These are phyloP conservation scores for Volvox carteri DNA, from an alignment of 163 green algal species.

Conservation along the genomic window DNA sequence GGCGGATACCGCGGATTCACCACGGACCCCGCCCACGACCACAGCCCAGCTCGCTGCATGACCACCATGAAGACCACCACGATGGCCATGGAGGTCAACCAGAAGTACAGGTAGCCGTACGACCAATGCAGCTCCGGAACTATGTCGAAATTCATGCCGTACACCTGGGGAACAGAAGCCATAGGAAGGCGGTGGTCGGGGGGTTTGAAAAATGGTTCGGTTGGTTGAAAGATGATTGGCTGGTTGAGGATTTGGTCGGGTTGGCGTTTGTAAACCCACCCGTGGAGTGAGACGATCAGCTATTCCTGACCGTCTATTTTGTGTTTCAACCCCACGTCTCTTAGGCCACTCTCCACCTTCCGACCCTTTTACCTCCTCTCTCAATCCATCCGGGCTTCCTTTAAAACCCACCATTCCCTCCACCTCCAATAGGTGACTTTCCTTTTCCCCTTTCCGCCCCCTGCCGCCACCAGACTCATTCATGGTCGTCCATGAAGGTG, in stretches of 20 bases:
- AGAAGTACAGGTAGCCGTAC: conserved; percentile 69
- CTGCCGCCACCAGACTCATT: too few species aligned
- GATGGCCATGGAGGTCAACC: conserved; percentile 5
- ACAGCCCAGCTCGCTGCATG: conserved; percentile 37
- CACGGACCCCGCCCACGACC: background rate
- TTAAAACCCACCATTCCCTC: too few species aligned
- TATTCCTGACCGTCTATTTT: background rate
- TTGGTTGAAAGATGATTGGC: too few species aligned
- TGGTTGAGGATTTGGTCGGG: background rate
- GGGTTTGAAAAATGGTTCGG: background rate
- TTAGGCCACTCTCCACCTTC: too few species aligned
- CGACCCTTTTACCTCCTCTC: too few species aligned
- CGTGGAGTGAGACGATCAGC: background rate
- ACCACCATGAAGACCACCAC: conserved; percentile 25
- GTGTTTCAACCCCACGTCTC: background rate
- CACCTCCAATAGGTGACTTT: too few species aligned
- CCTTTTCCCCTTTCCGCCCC: too few species aligned
- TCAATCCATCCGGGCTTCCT: too few species aligned
- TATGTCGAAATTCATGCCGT: conserved; percentile 61
- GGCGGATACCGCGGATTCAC: too few species aligned
- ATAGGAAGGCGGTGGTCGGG: background rate
- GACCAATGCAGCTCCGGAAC: conserved; percentile 62
- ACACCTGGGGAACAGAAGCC: conserved; percentile 27
- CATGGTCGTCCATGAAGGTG: too few species aligned
- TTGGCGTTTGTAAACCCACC: background rate